Evolutionary conservation across 768 basidiomycete species (phyloP).

Genomic region (Hysterangium stoloniferum): DNA sequence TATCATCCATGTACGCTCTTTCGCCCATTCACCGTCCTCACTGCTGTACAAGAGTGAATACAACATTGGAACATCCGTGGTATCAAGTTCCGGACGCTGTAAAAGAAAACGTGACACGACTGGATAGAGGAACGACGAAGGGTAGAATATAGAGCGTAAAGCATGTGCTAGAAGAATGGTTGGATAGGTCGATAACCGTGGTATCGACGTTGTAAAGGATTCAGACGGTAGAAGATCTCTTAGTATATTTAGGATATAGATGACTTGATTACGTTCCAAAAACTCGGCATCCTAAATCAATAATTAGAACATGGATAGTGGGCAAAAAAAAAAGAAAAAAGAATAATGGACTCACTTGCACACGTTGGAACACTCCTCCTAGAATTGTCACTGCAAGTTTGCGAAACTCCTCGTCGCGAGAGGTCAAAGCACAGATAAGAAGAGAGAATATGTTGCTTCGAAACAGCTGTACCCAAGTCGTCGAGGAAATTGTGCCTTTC

Average conservation of each 20-base stretch:
- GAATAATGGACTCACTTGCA: conserved; percentile 46
- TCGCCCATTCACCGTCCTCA: conserved; percentile 65
- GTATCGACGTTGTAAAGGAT: neutral
- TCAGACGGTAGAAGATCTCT: conserved; percentile 46
- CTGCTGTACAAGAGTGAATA: conserved; percentile 82
- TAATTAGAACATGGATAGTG: neutral
- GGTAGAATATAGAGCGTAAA: conserved; percentile 75
- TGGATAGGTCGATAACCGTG: conserved; percentile 60
- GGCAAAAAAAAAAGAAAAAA: neutral
- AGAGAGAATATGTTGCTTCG: conserved; percentile 9
- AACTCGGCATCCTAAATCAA: conserved; percentile 45
- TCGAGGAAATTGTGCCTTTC: neutral
- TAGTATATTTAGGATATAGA: conserved; percentile 62
- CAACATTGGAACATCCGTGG: conserved; percentile 81
- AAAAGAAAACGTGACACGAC: conserved; percentile 81
- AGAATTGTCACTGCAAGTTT: conserved; percentile 55
- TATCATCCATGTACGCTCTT: conserved; percentile 86
- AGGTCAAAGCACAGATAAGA: conserved; percentile 2
- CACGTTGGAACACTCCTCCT: conserved; percentile 45
- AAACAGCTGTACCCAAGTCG: conserved; percentile 10
- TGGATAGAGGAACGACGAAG: conserved; percentile 84
- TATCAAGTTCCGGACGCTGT: conserved; percentile 78
- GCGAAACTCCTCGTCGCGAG: conserved; percentile 37
- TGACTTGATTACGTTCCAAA: conserved; percentile 68
- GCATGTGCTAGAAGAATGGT: conserved; percentile 81